These are phyloP conservation scores for Pseudogymnoascus sp. DNA, from an alignment of 2,329 filamentous ascomycete species.

Conservation along the genomic window DNA sequence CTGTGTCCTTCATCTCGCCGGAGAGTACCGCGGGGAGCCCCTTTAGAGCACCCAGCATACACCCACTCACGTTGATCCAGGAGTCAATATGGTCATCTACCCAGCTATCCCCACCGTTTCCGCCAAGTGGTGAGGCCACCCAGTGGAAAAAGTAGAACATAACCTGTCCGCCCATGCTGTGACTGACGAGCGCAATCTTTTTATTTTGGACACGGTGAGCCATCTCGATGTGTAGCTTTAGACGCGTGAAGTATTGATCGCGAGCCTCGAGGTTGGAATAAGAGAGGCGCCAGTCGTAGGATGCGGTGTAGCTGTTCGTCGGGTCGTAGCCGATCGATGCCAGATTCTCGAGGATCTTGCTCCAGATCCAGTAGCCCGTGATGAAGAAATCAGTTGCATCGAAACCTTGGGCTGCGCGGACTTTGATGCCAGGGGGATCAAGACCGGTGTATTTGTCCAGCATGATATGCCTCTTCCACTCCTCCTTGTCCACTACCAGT, in stretches of 20 bases:
- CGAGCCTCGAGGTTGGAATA: constrained; percentile 84
- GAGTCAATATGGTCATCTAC: constrained; percentile 84
- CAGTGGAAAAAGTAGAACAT: constrained; percentile 73
- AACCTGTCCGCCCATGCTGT: constrained; percentile 97
- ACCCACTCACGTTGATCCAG: constrained; percentile 98
- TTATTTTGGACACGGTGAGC: constrained; percentile 65
- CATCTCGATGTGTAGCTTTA: constrained; percentile 87
- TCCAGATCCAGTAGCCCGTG: constrained; percentile 89
- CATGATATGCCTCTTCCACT: constrained; percentile 97
- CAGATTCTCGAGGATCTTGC: constrained; percentile 94
- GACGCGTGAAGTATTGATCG: constrained; percentile 87
- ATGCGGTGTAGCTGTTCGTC: constrained; percentile 61
- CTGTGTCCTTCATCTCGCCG: constrained; percentile 97
- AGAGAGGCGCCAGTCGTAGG: constrained; percentile 87
- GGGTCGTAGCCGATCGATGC: constrained; percentile 96
- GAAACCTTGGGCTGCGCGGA: constrained; percentile 91
- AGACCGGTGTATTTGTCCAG: constrained; percentile 85
- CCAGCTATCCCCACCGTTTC: constrained; percentile 78
- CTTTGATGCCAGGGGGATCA: constrained; percentile 82
- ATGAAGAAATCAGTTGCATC: constrained; percentile 96
- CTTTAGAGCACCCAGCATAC: constrained; percentile 93
- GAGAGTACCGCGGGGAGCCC: constrained; percentile 84
- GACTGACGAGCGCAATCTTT: constrained; percentile 81
- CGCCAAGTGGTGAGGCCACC: constrained; percentile 73
- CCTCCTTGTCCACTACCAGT: constrained; percentile 83